These are phyloP conservation scores for Tylopilus orsonianus DNA, from an alignment of 1,284 basidiomycete species.

Conservation along the genomic window DNA sequence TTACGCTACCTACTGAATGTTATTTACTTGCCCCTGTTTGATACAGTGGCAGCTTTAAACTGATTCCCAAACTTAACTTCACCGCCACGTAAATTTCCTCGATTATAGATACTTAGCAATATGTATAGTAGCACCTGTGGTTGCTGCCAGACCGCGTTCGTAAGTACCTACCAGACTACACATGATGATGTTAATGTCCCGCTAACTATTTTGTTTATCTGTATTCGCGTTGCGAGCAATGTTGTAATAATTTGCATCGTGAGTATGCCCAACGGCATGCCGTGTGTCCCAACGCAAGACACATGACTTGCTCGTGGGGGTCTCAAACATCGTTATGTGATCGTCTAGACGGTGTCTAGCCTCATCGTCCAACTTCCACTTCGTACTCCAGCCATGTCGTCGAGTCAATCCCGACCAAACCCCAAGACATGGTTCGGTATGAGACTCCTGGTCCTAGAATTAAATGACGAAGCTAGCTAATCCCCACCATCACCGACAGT, in stretches of 20 bases:
- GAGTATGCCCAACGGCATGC: not conserved
- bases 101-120: too few relatives aligned
- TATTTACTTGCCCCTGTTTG: not conserved
- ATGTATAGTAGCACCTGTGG: too few relatives aligned
- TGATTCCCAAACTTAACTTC: too few relatives aligned
- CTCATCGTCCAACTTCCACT: too few relatives aligned
- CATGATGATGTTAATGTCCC: too few relatives aligned
- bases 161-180: too few relatives aligned
- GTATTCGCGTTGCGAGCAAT: too few relatives aligned
- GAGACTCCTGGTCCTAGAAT: not conserved
- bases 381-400: slow-evolving; percentile 3
- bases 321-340: too few relatives aligned
- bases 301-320: slow-evolving; percentile 2
- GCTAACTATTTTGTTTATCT: too few relatives aligned
- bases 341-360: too few relatives aligned
- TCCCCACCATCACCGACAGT: slow-evolving; percentile 16
- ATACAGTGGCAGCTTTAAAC: not conserved
- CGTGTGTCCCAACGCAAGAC: not conserved
- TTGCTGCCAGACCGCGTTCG: too few relatives aligned
- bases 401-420: slow-evolving; percentile 1
- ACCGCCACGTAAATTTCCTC: too few relatives aligned
- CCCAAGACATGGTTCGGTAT: slow-evolving; percentile 31
- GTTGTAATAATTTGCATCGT: not conserved
- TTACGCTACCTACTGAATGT: not conserved
- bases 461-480: not conserved